phyloP scores from a whole-genome alignment of 108 stramenopile species.

The Nannochloropsis gaditana region DNA sequence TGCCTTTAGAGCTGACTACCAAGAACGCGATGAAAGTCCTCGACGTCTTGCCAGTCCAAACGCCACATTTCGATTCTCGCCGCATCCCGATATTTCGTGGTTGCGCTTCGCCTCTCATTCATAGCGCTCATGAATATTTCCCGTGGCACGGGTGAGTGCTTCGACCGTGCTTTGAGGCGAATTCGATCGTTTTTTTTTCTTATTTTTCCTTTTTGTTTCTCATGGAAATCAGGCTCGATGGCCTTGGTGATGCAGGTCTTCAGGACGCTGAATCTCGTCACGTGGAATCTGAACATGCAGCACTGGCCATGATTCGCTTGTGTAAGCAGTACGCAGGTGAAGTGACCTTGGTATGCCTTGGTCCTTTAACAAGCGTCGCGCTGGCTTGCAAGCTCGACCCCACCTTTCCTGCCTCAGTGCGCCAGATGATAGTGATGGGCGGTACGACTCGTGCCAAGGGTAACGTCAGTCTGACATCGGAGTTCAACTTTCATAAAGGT shows the following conservation, averaged over 20 bases:
- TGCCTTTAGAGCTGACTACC: background rate
- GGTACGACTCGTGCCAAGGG: background rate
- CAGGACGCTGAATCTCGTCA: background rate
- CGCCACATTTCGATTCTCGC: constrained; percentile 10
- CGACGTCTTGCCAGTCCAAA: constrained; percentile 11
- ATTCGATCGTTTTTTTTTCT: background rate
- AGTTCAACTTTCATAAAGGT: constrained; percentile 21
- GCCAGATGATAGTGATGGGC: background rate
- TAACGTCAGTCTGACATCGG: constrained; percentile 7
- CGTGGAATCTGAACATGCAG: background rate
- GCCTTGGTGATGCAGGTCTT: constrained; percentile 19
- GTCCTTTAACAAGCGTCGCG: constrained; percentile 15
- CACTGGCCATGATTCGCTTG: background rate
- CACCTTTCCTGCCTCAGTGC: background rate
- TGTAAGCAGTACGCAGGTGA: constrained; percentile 15
- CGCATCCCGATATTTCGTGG: constrained; percentile 21
- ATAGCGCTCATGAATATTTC: background rate
- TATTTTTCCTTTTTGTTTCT: background rate
- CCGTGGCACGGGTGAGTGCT: background rate
- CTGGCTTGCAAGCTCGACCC: constrained; percentile 18
- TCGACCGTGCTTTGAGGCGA: background rate
- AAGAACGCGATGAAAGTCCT: constrained; percentile 20
- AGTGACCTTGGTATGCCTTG: constrained; percentile 16
- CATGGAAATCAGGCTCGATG: background rate
- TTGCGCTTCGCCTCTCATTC: background rate